Evolutionary conservation across 1,284 basidiomycete genomes (phyloP).

Genomic region (Fomitopsis betulina): DNA sequence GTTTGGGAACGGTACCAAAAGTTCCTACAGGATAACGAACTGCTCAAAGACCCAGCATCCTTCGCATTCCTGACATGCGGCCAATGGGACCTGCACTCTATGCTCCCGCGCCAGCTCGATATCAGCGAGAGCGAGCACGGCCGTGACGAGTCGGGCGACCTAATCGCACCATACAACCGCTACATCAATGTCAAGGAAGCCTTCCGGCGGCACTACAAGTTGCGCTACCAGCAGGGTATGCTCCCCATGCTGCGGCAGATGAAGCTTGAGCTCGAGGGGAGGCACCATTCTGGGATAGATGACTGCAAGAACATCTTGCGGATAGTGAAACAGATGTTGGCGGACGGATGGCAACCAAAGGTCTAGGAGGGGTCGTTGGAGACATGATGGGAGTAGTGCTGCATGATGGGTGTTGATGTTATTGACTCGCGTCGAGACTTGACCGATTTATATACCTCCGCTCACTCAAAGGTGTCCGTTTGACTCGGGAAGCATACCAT

Average conservation of each 20-base stretch:
- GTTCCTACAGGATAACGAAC: constrained; percentile 19
- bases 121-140: constrained; percentile 16
- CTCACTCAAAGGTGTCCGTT: neutral
- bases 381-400: constrained; percentile 2
- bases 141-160: constrained; percentile 14
- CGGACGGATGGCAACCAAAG: constrained; percentile 24
- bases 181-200: constrained; percentile 29
- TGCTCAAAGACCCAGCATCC: constrained; percentile 17
- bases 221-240: constrained; percentile 22
- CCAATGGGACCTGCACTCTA: constrained; percentile 32
- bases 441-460: neutral
- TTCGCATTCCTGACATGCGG: constrained; percentile 30
- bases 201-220: constrained; percentile 18
- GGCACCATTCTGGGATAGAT: constrained; percentile 38
- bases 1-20: constrained; percentile 29
- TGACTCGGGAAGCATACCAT: neutral
- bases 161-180: constrained; percentile 22
- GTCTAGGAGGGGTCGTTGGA: neutral
- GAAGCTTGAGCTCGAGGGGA: constrained; percentile 29
- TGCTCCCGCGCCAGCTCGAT: constrained; percentile 30
- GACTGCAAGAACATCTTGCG: constrained; percentile 36
- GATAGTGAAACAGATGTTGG: constrained; percentile 25
- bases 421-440: neutral
- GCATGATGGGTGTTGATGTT: neutral
- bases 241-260: constrained; percentile 21